Evolutionary conservation across 192 early-diverging fungal genomes (phyloP).

Genomic region (Mortierella claussenii): DNA sequence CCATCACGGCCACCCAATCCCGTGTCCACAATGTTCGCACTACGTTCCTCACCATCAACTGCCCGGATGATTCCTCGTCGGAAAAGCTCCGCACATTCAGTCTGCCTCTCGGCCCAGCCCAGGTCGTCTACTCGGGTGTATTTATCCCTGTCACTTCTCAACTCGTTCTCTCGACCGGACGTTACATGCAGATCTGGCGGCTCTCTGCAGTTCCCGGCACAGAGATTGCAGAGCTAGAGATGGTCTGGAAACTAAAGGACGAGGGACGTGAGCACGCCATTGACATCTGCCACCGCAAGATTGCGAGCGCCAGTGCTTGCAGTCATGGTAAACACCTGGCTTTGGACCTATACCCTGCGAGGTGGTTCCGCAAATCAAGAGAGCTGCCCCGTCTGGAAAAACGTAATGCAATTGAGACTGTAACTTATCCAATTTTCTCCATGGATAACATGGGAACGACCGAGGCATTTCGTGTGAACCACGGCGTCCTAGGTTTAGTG

Average conservation of each 20-base stretch:
- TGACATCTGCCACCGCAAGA: constrained; percentile 17
- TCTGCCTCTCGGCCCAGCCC: constrained; percentile 7
- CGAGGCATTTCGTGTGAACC: no score
- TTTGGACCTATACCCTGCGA: constrained; percentile 7
- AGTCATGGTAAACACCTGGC: constrained; percentile 12
- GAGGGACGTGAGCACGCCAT: constrained; percentile 2
- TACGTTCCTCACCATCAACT: constrained; percentile 7
- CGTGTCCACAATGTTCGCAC: constrained; percentile 9
- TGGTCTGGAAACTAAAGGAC: constrained; percentile 17
- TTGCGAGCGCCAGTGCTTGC: constrained; percentile 16
- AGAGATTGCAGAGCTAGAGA: constrained; percentile 6
- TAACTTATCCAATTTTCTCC: neutral
- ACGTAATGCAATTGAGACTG: constrained; percentile 12
- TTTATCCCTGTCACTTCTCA: constrained; percentile 7
- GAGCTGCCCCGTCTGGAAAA: constrained; percentile 4
- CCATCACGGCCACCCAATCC: constrained; percentile 2
- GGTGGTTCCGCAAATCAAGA: constrained; percentile 6
- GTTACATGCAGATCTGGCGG: constrained; percentile 16
- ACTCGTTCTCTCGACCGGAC: constrained; percentile 9
- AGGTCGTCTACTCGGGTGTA: constrained; percentile 13
- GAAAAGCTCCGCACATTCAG: neutral
- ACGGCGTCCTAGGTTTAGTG: no score
- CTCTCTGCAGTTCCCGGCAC: constrained; percentile 3
- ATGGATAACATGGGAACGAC: constrained; percentile 20
- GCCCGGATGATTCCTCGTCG: neutral